A percentile compares a stretch with the other conserved stretches of the same genome.
phyloP scores from a whole-genome alignment of 495 filamentous ascomycete genomes.

The Aspergillus cavernicola region DNA sequence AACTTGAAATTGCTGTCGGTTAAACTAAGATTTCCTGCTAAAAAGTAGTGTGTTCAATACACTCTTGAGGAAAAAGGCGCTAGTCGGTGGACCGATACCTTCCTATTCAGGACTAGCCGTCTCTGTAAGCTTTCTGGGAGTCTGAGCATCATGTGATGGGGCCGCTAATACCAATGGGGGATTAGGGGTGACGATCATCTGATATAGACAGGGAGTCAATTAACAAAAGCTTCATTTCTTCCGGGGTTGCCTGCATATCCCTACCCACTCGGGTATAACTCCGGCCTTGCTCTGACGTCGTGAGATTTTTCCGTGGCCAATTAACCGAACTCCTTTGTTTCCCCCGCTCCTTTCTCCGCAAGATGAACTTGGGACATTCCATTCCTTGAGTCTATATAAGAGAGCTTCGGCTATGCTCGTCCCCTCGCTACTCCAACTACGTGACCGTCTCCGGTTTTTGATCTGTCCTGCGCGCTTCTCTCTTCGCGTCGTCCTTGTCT shows the following conservation, averaged over 20 bases:
- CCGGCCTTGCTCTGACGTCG: neutral
- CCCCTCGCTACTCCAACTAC: constrained; percentile 14
- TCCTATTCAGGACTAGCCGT: no score
- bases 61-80: no score
- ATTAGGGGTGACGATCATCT: neutral
- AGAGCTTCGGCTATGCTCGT: constrained; percentile 4
- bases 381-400: neutral
- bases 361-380: constrained; percentile 17
- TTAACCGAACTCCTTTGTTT: neutral
- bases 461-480: constrained; percentile 33
- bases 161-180: no score
- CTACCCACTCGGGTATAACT: neutral
- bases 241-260: neutral
- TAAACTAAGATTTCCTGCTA: no score
- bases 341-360: constrained; percentile 13
- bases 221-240: neutral
- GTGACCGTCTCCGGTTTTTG: constrained; percentile 28
- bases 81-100: no score
- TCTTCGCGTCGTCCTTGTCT: constrained; percentile 26
- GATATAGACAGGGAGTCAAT: neutral
- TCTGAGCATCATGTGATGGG: no score
- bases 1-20: no score
- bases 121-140: no score
- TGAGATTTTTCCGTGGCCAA: neutral
- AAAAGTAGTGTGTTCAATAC: no score